phyloP scores from a whole-genome alignment of 1,284 basidiomycete genomes.

The Sporisorium scitamineum region DNA sequence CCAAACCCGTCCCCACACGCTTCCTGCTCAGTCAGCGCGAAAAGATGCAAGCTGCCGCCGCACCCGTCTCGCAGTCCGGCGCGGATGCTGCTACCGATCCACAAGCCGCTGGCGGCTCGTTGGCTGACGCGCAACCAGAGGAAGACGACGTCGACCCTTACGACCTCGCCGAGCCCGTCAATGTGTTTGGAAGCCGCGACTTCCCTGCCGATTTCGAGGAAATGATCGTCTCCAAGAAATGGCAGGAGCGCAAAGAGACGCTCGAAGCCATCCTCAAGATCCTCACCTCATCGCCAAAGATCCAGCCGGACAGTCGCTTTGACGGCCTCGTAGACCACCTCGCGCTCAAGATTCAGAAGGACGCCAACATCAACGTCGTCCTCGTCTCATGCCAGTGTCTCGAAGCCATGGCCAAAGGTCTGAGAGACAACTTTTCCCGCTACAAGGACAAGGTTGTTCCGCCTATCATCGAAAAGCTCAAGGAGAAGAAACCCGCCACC shows the following conservation, averaged over 20 bases:
- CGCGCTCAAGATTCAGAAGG: slow-evolving; percentile 84
- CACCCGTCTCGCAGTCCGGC: slow-evolving; percentile 15
- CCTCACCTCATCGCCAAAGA: slow-evolving; percentile 79
- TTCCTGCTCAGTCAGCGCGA: slow-evolving; percentile 80
- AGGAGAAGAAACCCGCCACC: slow-evolving; percentile 91
- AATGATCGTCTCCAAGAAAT: slow-evolving; percentile 87
- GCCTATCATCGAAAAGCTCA: slow-evolving; percentile 87
- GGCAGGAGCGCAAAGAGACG: slow-evolving; percentile 92
- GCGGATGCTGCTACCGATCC: slow-evolving; percentile 16
- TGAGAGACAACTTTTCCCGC: slow-evolving; percentile 78
- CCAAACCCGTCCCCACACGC: slow-evolving; percentile 82
- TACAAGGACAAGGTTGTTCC: slow-evolving; percentile 82
- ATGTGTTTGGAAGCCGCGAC: slow-evolving; percentile 80
- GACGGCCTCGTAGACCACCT: slow-evolving; percentile 81
- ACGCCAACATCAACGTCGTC: slow-evolving; percentile 96
- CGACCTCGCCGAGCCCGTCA: slow-evolving; percentile 83
- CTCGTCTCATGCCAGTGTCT: slow-evolving; percentile 87
- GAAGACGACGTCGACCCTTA: slow-evolving; percentile 78
- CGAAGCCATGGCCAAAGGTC: slow-evolving; percentile 85
- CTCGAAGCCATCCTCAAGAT: slow-evolving; percentile 84
- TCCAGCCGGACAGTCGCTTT: slow-evolving; percentile 78
- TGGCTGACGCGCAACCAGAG: slow-evolving; percentile 24
- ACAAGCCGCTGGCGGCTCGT: slow-evolving; percentile 19
- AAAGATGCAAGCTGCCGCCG: slow-evolving; percentile 41
- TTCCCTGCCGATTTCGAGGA: slow-evolving; percentile 69